Conservation (phyloP, 805 yeast genomes). For the Saccharomycopsis malanga region DNA sequence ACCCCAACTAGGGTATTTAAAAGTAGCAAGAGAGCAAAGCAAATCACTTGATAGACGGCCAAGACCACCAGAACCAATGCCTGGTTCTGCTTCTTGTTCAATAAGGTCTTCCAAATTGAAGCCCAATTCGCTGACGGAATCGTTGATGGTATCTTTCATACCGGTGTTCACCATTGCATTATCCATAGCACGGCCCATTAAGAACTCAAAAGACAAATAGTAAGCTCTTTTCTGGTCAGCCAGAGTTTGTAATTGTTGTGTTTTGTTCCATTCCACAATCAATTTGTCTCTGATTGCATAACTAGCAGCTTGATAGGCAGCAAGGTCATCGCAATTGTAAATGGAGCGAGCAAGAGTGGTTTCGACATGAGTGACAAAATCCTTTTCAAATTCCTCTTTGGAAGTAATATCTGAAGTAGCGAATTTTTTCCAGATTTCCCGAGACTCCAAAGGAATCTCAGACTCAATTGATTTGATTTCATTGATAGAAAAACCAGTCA, state of each 20-base stretch:
- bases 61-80: conserved; percentile 90
- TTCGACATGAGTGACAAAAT: conserved; percentile 81
- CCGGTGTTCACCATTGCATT: conserved; percentile 83
- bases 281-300: conserved; percentile 70
- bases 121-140: conserved; percentile 65
- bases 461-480: conserved; percentile 81
- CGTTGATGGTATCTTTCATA: conserved; percentile 50
- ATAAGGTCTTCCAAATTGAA: conserved; percentile 81
- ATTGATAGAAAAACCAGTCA: conserved; percentile 87
- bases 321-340: conserved; percentile 86
- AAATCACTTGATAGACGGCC: conserved; percentile 95
- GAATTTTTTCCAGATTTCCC: conserved; percentile 70
- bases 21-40: conserved; percentile 79
- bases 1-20: conserved; percentile 93
- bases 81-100: conserved; percentile 88
- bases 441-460: conserved; percentile 68
- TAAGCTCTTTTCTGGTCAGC: conserved; percentile 81
- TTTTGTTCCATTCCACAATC: conserved; percentile 83
- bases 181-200: conserved; percentile 94
- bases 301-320: conserved; percentile 89
- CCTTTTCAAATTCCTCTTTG: conserved; percentile 53
- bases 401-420: conserved; percentile 38
- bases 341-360: conserved; percentile 85
- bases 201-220: conserved; percentile 78
- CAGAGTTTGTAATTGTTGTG: conserved; percentile 83